Percentiles rank a stretch among this genome's conserved stretches.
These are phyloP conservation scores for Saccharum spontaneum DNA, from an alignment of 176 grass and related monocot genomes.

Conservation along the genomic window DNA sequence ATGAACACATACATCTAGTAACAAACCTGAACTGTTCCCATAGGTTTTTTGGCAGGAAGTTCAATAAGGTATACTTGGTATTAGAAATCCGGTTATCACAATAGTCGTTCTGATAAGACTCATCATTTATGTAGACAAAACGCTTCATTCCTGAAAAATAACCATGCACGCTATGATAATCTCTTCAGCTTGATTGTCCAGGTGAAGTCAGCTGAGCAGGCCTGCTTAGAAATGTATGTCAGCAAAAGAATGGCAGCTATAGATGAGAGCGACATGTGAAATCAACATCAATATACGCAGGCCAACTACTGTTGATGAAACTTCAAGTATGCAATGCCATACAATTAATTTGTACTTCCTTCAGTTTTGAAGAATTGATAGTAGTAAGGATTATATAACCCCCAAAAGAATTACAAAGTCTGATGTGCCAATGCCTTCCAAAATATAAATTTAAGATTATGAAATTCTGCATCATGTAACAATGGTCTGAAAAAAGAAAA, in stretches of 20 bases:
- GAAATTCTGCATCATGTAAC: background rate
- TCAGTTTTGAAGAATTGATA: background rate
- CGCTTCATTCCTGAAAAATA: constrained; percentile 72
- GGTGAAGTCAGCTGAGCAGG: constrained; percentile 14
- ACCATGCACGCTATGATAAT: constrained; percentile 32
- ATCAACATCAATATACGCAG: background rate
- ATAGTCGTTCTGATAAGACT: constrained; percentile 73
- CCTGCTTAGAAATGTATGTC: constrained; percentile 14
- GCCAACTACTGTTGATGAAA: background rate
- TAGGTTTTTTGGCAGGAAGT: constrained; percentile 93
- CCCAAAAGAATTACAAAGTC: background rate
- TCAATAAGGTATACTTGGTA: constrained; percentile 85
- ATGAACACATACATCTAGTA: background rate
- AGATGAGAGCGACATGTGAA: constrained; percentile 15
- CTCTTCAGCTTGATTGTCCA: constrained; percentile 21
- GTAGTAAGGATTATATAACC: background rate
- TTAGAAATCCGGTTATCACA: constrained; percentile 85
- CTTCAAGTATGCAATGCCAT: constrained; percentile 7
- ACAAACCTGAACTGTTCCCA: constrained; percentile 87
- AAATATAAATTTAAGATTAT: background rate
- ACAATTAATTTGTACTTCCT: background rate
- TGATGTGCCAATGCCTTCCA: background rate
- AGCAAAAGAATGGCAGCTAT: constrained; percentile 3
- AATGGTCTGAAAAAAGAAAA: background rate
- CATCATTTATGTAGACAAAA: constrained; percentile 98